phyloP scores from a whole-genome alignment of 2,329 filamentous ascomycete species.

The Xylariaceae sp. region DNA sequence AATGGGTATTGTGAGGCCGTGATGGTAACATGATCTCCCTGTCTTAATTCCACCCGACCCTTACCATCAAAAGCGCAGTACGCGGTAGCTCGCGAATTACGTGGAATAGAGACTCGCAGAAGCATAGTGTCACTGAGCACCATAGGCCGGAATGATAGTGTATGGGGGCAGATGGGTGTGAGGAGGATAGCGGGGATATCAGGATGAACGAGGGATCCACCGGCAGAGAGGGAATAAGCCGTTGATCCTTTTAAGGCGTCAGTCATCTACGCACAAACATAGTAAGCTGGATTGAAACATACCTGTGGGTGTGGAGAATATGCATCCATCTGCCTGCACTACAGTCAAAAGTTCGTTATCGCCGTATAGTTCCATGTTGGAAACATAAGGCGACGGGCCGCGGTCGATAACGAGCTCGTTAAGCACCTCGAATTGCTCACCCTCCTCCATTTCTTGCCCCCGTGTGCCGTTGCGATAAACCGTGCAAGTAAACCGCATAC shows the following conservation, averaged over 20 bases:
- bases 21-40: constrained; percentile 95
- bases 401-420: constrained; percentile 99
- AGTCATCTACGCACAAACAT: neutral
- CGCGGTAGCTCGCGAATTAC: constrained; percentile 84
- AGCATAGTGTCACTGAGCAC: constrained; percentile 94
- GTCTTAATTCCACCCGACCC: constrained; percentile 87
- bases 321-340: constrained; percentile 95
- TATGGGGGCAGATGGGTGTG: constrained; percentile 97
- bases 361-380: constrained; percentile 93
- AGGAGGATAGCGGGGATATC: constrained; percentile 96
- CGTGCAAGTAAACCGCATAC: constrained; percentile 98
- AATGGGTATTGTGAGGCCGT: constrained; percentile 96
- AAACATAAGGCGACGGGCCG: constrained; percentile 94
- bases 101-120: constrained; percentile 85
- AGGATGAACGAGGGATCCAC: constrained; percentile 92
- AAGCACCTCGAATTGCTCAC: constrained; percentile 95
- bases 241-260: constrained; percentile 65
- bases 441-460: constrained; percentile 76
- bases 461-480: constrained; percentile 77
- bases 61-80: constrained; percentile 99
- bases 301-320: constrained; percentile 94
- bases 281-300: constrained; percentile 12
- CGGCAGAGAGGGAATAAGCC: constrained; percentile 94
- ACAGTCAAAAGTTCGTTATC: constrained; percentile 95
- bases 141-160: constrained; percentile 96